phyloP scores from a whole-genome alignment of 1,284 basidiomycete genomes.

The Fomitopsis palustris region DNA sequence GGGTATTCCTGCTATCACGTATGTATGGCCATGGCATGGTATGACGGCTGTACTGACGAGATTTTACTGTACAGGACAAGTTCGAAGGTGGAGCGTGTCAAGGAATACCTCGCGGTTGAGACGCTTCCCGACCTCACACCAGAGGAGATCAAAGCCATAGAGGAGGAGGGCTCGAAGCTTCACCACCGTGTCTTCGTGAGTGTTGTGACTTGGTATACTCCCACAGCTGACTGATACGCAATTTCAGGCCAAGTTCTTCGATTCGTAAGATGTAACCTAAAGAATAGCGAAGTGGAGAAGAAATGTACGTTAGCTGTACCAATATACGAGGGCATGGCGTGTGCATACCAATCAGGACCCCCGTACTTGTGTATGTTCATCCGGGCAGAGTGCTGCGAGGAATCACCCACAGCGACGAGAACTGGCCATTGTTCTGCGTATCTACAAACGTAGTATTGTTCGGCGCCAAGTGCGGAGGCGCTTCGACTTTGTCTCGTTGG shows the following conservation, averaged over 20 bases:
- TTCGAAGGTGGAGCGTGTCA: slow-evolving; percentile 54
- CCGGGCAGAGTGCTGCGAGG: too few relatives aligned
- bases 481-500: too few relatives aligned
- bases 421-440: too few relatives aligned
- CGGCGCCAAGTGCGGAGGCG: too few relatives aligned
- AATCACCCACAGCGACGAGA: too few relatives aligned
- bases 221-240: background rate
- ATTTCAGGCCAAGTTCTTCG: background rate
- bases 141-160: slow-evolving; percentile 7
- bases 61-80: slow-evolving; percentile 56
- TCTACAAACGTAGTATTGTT: too few relatives aligned
- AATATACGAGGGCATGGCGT: too few relatives aligned
- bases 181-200: slow-evolving; percentile 6
- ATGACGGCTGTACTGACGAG: background rate
- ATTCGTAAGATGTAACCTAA: background rate
- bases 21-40: slow-evolving; percentile 23
- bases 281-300: background rate
- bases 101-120: slow-evolving; percentile 2
- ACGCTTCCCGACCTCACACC: slow-evolving; percentile 6
- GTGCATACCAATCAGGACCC: too few relatives aligned
- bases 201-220: background rate
- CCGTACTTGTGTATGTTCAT: too few relatives aligned
- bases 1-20: slow-evolving; percentile 53
- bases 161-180: slow-evolving; percentile 5
- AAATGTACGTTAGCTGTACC: background rate